Evolutionary conservation across 2,329 filamentous ascomycete species (phyloP).

Genomic region (Clonostachys chloroleuca): DNA sequence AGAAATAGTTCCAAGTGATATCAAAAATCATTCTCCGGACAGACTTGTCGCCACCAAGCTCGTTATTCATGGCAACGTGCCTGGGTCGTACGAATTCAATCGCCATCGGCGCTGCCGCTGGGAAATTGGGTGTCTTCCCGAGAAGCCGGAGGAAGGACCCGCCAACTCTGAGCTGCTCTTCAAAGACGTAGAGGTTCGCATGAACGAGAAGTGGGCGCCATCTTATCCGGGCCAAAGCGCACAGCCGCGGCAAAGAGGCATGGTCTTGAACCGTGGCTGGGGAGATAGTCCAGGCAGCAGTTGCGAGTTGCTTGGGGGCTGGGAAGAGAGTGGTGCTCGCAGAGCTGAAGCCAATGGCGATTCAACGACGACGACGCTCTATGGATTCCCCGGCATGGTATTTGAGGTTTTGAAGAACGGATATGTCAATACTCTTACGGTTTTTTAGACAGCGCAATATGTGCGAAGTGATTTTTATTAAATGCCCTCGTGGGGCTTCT

Average conservation of each 20-base stretch:
- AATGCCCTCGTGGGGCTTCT: no score
- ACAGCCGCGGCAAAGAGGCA: slow-evolving; percentile 57
- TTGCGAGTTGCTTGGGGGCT: slow-evolving; percentile 78
- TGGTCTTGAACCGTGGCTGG: slow-evolving; percentile 90
- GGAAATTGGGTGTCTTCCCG: slow-evolving; percentile 61
- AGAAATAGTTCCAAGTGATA: slow-evolving; percentile 8
- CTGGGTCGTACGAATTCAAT: slow-evolving; percentile 95
- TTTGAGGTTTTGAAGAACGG: slow-evolving; percentile 97
- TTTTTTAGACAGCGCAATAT: slow-evolving; percentile 53
- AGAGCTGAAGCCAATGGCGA: slow-evolving; percentile 51
- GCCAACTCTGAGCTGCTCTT: slow-evolving; percentile 74
- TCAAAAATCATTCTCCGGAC: slow-evolving; percentile 45
- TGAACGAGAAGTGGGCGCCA: slow-evolving; percentile 66
- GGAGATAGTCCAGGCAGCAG: slow-evolving; percentile 88
- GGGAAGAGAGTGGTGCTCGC: slow-evolving; percentile 68
- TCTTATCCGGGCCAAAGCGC: slow-evolving; percentile 48
- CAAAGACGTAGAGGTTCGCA: slow-evolving; percentile 61
- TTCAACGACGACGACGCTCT: slow-evolving; percentile 77
- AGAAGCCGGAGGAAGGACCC: slow-evolving; percentile 33
- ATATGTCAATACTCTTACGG: slow-evolving; percentile 81
- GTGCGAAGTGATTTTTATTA: no score
- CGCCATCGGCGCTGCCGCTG: slow-evolving; percentile 86
- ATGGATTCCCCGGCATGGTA: slow-evolving; percentile 87
- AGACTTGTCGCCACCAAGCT: slow-evolving; percentile 84
- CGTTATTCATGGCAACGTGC: slow-evolving; percentile 91